Base-by-base conservation (phyloP, 192 early-diverging fungal genomes). In the Umbelopsis sp. region DNA sequence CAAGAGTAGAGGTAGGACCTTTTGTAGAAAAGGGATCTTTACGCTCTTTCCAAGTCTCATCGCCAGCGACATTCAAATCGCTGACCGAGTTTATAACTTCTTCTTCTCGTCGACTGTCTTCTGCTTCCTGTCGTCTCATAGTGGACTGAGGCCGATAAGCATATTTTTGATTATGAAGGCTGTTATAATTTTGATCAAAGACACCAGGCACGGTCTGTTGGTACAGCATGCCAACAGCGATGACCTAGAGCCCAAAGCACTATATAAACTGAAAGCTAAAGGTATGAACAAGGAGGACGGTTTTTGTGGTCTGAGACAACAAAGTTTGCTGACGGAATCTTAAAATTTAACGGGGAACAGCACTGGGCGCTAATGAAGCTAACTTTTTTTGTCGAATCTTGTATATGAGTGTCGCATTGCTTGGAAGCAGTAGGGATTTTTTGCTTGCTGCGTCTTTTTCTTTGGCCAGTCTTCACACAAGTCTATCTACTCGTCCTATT, bases 11-110 rank as follows among this genome's bases (percentile, higher is more conserved):
- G 13, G 67, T 69, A 18, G 67, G 67, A 21, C 67, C 49, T 3
- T 69, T 69, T 46, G 67, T 69, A 41, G 67, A 30, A 48, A 69
- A 69, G 0, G 67, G 67, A 52, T 69, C 67, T 49, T 69, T 69
- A 18, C 67, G 67, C 37, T 69, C 67, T 33, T 69, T 69, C 67
- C 67, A 69, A 12, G 67, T 69, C 35, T 52, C 67, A 33, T 41
- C 41, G 21, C 23, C 46, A 27, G 47, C 67, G 48, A 61, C 55
- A 61, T 61, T 33, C 3, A 61, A 25, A 61, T 61, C 55, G 55
- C 30, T 61, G 16, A 61, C 30, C 55, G 55, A 61, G 55, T 61
- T 61, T 25, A 61, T 61, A 22, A 61, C 27, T 5, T 35, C 55
- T 61, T 61, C 25, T 16, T 61, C 27, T 61, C 33, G 25, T n/a